Base-by-base conservation (phyloP, 2,329 filamentous ascomycete genomes). In the Colletotrichum scovillei region DNA sequence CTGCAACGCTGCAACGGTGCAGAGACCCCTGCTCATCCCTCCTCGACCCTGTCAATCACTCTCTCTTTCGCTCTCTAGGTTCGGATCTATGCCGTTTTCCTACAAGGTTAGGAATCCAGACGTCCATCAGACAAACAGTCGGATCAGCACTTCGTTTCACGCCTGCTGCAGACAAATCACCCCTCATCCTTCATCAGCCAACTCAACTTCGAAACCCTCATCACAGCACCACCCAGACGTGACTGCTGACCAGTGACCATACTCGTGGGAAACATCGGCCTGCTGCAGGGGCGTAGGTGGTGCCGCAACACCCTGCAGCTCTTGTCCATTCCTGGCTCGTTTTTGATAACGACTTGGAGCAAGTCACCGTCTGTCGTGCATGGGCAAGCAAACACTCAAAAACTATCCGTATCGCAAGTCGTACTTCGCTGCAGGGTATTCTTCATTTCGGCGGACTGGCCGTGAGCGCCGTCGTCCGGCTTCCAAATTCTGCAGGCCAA, bases 91-190 rank as follows among this genome's bases (percentile, higher is more conserved):
- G 58, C 30, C 59, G 55, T 64, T 64, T 65, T 42, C 35, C 38
- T 49, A 22, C 42, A 49, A 49, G 42, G 42, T 49, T 49, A 28
- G 42, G 32, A 57, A 69, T 53, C 46, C 66, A 53, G 49, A 38
- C 67, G 19, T 73, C 67, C 60, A 56, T 73, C 59, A 32, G 60
- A 70, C 70, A 72, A 67, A 62, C 69, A 57, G 49, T 19, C n/a
- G 56, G 26, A 65, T 62, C 66, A 30, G 22, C 55, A 24, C 70
- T 11, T 35, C 70, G 66, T 70, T 73, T 73, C 70, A 73, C 63
- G 67, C 60, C 67, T 70, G 67, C 70, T 69, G 46, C 60, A 73
- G 70, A n/a, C 70, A 70, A 60, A 60, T 69, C 66, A 64, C 55
- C 59, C 53, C 24, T 55, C 57, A 8, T 53, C 59, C 19, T 5